Conservation (phyloP, 2,329 filamentous ascomycete species). For the Penicillium sp. region DNA sequence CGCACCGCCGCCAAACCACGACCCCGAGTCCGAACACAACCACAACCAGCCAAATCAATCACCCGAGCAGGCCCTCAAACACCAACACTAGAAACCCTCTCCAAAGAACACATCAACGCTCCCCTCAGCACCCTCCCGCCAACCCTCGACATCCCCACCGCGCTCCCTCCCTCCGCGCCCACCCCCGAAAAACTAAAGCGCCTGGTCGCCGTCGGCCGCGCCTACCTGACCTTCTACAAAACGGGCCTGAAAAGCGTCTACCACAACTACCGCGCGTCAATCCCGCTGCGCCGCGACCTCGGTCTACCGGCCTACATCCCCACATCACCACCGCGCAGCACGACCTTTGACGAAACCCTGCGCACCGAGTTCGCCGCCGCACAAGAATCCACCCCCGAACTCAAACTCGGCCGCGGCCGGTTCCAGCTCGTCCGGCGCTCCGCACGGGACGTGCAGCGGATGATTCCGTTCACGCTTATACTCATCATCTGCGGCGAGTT, state of each 20-base stretch:
- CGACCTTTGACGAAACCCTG: not conserved
- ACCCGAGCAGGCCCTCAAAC: not conserved
- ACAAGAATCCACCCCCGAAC: slow-evolving; percentile 11
- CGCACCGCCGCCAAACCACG: slow-evolving; percentile 7
- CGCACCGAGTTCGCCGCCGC: slow-evolving; percentile 1
- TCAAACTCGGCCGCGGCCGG: slow-evolving; percentile 61
- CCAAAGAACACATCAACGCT: slow-evolving; percentile 61
- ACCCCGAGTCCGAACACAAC: slow-evolving; percentile 11
- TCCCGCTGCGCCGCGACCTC: slow-evolving; percentile 35
- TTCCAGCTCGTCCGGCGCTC: slow-evolving; percentile 71
- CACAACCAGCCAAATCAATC: slow-evolving; percentile 12
- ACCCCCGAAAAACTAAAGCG: slow-evolving; percentile 39
- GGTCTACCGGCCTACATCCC: slow-evolving; percentile 38
- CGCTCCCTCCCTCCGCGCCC: slow-evolving; percentile 47
- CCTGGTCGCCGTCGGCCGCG: slow-evolving; percentile 61
- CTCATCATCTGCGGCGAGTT: slow-evolving; percentile 82
- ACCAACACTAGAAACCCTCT: slow-evolving; percentile 9
- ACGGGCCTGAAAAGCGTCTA: slow-evolving; percentile 74
- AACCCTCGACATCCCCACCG: slow-evolving; percentile 63
- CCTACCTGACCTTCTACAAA: slow-evolving; percentile 87
- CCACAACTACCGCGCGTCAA: slow-evolving; percentile 57
- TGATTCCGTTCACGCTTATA: slow-evolving; percentile 76
- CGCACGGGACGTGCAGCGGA: slow-evolving; percentile 70
- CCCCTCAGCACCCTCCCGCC: slow-evolving; percentile 73
- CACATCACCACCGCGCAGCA: slow-evolving; percentile 27